Conservation (phyloP, 2,329 filamentous ascomycete species). For the Scleromitrula shiraiana region DNA sequence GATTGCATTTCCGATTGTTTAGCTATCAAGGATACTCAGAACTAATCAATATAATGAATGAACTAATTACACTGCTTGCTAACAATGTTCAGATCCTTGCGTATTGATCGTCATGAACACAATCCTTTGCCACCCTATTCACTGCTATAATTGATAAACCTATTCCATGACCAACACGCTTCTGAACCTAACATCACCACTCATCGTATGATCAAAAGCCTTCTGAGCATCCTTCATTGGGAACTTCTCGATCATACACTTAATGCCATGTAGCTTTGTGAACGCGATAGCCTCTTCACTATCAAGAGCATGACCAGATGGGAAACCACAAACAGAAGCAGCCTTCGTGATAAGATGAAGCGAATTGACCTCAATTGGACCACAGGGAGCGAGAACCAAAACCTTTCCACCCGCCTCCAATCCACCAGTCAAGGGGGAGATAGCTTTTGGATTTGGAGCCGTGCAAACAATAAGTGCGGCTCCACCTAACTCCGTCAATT, state of each 20-base stretch:
- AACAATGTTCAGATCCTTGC: no score
- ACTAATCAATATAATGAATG: no score
- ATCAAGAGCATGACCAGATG: conserved; percentile 55
- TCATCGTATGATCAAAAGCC: conserved; percentile 26
- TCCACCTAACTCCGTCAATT: conserved; percentile 50
- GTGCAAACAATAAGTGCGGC: conserved; percentile 55
- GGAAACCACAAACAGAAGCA: conserved; percentile 53
- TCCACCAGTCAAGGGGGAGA: conserved; percentile 45
- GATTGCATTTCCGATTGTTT: no score
- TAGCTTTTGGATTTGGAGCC: conserved; percentile 49
- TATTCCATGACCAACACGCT: conserved; percentile 23
- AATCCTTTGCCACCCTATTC: no score
- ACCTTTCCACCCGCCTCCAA: conserved; percentile 49
- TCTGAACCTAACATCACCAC: conserved; percentile 24
- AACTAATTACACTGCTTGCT: no score
- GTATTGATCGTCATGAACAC: no score
- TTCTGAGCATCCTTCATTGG: conserved; percentile 40
- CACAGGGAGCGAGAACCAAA: conserved; percentile 48
- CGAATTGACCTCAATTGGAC: conserved; percentile 38
- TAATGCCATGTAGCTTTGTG: conserved; percentile 50
- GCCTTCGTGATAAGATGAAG: conserved; percentile 40
- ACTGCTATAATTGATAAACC: no score
- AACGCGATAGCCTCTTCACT: conserved; percentile 61
- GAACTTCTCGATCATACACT: conserved; percentile 59
- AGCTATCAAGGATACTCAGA: no score